Percentiles rank a stretch among this genome's conserved stretches.
Evolutionary conservation across 2,329 filamentous ascomycete species (phyloP).

Genomic region (Exophiala spinifera): DNA sequence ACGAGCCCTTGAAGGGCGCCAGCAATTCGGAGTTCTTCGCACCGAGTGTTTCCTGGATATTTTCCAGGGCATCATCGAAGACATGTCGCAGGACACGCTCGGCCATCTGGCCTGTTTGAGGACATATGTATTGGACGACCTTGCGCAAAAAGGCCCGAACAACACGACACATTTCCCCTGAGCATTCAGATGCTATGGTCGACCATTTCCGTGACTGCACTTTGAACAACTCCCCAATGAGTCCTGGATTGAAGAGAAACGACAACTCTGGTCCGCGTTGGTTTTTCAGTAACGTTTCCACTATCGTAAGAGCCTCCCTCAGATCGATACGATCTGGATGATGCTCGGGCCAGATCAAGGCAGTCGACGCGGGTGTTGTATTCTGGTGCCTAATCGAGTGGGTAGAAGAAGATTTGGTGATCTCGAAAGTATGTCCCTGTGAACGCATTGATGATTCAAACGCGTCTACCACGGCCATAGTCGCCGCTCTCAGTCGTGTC

Average conservation of each 20-base stretch:
- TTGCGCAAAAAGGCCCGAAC: slow-evolving; percentile 26
- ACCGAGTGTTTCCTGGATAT: slow-evolving; percentile 22
- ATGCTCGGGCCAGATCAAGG: no score
- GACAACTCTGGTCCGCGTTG: slow-evolving; percentile 17
- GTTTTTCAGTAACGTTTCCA: slow-evolving; percentile 9
- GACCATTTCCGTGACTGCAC: slow-evolving; percentile 24
- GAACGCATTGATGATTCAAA: slow-evolving; percentile 28
- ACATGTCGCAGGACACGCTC: slow-evolving; percentile 26
- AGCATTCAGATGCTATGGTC: slow-evolving; percentile 2
- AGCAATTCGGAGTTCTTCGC: slow-evolving; percentile 29
- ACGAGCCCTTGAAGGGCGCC: slow-evolving; percentile 23
- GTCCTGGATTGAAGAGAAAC: slow-evolving; percentile 14
- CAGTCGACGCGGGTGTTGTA: no score
- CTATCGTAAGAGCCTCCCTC: slow-evolving; percentile 8
- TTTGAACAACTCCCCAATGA: slow-evolving; percentile 19
- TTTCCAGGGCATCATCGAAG: slow-evolving; percentile 23
- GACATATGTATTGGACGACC: slow-evolving; percentile 16
- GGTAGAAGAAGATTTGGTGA: slow-evolving; percentile 1
- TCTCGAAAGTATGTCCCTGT: slow-evolving; percentile 27
- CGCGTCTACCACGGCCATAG: slow-evolving; percentile 27
- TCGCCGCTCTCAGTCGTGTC: slow-evolving; percentile 26
- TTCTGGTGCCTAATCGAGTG: no score
- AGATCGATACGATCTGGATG: no score
- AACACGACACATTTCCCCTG: slow-evolving; percentile 17
- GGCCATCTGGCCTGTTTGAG: background rate